Base-by-base conservation (phyloP, 768 basidiomycete genomes). In the Crepidotus variabilis region DNA sequence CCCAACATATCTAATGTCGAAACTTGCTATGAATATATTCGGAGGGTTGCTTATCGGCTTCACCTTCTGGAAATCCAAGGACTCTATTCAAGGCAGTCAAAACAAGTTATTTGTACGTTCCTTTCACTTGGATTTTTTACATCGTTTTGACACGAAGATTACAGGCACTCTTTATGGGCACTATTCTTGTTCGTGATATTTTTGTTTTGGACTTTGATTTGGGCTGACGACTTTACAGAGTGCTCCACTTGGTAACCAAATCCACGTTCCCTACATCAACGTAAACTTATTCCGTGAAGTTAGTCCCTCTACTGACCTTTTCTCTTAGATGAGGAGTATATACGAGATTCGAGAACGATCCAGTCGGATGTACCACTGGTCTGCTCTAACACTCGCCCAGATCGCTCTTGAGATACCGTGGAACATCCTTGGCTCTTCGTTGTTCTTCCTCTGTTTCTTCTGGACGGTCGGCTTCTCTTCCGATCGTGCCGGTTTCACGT, bases 371-470 rank as follows among this genome's bases (percentile, higher is more conserved):
- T 90, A 87, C 68, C 75, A 76, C 50, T 89, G 87, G 87, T 72
- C 79, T 0, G 83, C 84, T 0, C 69, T 85, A 28, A 62, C 82
- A 11, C 80, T 83, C 0, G 72, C 83, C 0, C 82, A 83, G 56
- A 73, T 86, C 56, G 57, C 83, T 2, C 76, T 78, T 6, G 86
- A 87, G 59, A 58, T 87, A 2, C 86, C 86, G 0, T 87, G 84
- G 82, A 86, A 87, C 59, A 80, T 87, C 16, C 13, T 84, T 1
- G 82, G 82, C 22, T 81, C 85, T 0, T 73, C 78, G 0, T 47
- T 89, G 5, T 85, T 83, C 74, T 90, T 83, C 74, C 63, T 85
- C 18, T 86, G 82, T 65, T 90, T 87, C 87, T 90, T 79, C 66
- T 88, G 84, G 83, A 85, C 86, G 1, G 83, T 88, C 21, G 86